Evolutionary conservation across 2,329 filamentous ascomycete genomes (phyloP).

Genomic region (Phyllosticta ampelicida): DNA sequence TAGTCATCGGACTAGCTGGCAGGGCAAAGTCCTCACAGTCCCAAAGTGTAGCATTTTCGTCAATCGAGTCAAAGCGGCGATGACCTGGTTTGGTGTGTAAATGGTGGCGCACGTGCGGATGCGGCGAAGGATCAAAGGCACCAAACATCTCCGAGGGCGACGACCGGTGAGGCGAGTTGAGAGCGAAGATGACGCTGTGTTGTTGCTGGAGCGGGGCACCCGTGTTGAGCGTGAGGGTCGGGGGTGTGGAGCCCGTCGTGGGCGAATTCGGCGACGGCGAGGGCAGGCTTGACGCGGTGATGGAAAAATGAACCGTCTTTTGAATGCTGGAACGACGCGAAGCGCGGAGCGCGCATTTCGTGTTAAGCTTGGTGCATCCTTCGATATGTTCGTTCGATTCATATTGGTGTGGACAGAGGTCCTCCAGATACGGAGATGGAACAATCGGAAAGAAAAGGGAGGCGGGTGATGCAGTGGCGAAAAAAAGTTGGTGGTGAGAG

Average conservation of each 20-base stretch:
- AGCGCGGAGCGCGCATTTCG: background rate
- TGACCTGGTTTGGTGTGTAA: background rate
- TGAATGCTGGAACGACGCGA: background rate
- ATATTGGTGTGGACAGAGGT: background rate
- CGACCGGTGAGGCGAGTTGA: slow-evolving; percentile 17
- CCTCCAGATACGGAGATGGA: background rate
- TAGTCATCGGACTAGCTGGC: background rate
- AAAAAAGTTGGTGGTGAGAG: background rate
- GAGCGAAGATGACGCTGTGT: background rate
- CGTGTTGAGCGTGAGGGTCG: background rate
- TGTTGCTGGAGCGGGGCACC: background rate
- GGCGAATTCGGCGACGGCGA: background rate
- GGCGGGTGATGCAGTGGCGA: background rate
- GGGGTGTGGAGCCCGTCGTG: background rate
- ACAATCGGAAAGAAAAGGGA: background rate
- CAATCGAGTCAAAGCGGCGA: background rate
- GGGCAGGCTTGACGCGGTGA: background rate
- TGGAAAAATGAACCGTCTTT: background rate
- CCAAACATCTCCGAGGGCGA: slow-evolving; percentile 17
- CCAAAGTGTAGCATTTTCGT: background rate
- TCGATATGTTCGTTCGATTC: background rate
- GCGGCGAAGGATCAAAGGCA: background rate
- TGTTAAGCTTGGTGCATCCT: background rate
- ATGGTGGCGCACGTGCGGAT: background rate
- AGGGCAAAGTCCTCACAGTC: background rate